phyloP scores from a whole-genome alignment of 352 stramenopile genomes.

The Phytophthora constricta region DNA sequence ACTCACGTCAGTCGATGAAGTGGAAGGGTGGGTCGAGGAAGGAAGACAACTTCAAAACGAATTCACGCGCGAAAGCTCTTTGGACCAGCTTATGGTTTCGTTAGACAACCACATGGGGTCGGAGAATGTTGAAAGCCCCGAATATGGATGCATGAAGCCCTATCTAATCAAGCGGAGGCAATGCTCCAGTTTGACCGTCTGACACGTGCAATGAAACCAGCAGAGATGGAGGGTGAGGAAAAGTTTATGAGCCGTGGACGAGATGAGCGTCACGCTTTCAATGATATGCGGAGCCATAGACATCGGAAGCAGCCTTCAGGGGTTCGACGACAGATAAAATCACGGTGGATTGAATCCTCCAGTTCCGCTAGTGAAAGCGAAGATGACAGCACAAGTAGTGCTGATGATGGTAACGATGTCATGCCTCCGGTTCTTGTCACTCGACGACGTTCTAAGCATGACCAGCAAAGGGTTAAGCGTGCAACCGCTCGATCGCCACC shows the following conservation, averaged over 20 bases:
- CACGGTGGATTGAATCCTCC: neutral
- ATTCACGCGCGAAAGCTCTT: constrained; percentile 2
- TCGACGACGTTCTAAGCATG: neutral
- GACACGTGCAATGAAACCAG: neutral
- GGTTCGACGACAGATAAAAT: neutral
- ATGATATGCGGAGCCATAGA: neutral
- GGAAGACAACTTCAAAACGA: constrained; percentile 20
- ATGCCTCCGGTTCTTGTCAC: neutral
- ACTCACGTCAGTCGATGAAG: constrained; percentile 49
- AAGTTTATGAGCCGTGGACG: neutral
- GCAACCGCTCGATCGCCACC: too few relatives aligned
- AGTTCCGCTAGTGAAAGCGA: neutral
- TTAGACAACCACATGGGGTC: constrained; percentile 14
- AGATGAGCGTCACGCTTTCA: neutral
- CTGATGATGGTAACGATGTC: neutral
- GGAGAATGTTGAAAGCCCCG: neutral
- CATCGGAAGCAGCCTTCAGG: neutral
- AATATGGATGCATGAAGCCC: neutral
- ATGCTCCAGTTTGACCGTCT: constrained; percentile 24
- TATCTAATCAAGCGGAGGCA: constrained; percentile 2
- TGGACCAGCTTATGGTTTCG: constrained; percentile 18
- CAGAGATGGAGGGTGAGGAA: neutral
- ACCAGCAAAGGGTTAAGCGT: neutral
- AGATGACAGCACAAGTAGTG: neutral
- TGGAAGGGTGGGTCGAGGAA: constrained; percentile 49